These are phyloP conservation scores for Emmonsia crescens DNA, from an alignment of 2,329 filamentous ascomycete species.

Conservation along the genomic window DNA sequence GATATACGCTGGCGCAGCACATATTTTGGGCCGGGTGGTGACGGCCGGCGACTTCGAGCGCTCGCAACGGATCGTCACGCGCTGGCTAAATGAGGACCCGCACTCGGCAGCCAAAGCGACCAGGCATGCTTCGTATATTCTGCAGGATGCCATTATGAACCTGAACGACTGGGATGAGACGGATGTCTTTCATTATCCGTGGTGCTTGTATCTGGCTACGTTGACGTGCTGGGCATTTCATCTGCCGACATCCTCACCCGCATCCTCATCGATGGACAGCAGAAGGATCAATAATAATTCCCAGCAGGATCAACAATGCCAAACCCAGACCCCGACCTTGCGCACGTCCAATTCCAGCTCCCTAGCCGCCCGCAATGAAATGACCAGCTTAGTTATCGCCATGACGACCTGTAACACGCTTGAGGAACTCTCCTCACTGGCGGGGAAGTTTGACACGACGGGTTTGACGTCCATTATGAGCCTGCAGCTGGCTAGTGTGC, in stretches of 20 bases:
- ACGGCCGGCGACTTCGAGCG: slow-evolving; percentile 40
- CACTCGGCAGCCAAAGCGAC: slow-evolving; percentile 34
- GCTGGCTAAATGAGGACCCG: slow-evolving; percentile 34
- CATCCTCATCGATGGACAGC: slow-evolving; percentile 3
- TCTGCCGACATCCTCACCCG: slow-evolving; percentile 24
- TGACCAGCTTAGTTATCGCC: slow-evolving; percentile 25
- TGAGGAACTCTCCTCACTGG: slow-evolving; percentile 25
- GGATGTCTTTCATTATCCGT: slow-evolving; percentile 50
- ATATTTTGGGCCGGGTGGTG: slow-evolving; percentile 49
- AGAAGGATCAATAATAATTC: slow-evolving; percentile 7
- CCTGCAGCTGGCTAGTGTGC: slow-evolving; percentile 43
- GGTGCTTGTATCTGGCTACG: slow-evolving; percentile 51
- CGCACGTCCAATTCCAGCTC: slow-evolving; percentile 9
- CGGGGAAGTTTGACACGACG: slow-evolving; percentile 40
- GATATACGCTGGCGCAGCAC: slow-evolving; percentile 48
- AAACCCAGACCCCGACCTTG: not conserved
- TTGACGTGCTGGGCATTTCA: slow-evolving; percentile 50
- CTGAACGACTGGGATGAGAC: slow-evolving; percentile 43
- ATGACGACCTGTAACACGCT: slow-evolving; percentile 26
- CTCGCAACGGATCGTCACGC: slow-evolving; percentile 42
- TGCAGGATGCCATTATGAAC: slow-evolving; percentile 41
- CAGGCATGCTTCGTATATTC: slow-evolving; percentile 45
- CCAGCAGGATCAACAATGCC: not conserved
- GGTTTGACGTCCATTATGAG: slow-evolving; percentile 47
- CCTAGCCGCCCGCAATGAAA: slow-evolving; percentile 31